A percentile compares a stretch with the other conserved stretches of the same genome.
Evolutionary conservation across 352 stramenopile genomes (phyloP).

Genomic region (Albugo laibachii): DNA sequence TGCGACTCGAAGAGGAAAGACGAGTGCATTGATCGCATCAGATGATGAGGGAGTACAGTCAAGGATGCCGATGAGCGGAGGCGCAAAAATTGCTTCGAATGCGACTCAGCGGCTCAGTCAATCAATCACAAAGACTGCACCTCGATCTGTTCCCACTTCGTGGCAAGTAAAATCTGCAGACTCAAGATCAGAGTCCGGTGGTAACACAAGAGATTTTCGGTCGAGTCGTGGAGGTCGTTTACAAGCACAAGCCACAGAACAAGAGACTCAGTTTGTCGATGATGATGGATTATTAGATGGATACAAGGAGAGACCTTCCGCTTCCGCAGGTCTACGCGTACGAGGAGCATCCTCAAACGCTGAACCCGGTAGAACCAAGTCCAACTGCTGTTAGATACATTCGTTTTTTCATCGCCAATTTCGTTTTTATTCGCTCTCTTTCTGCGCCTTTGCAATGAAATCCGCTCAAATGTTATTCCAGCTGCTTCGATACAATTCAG

Average conservation of each 20-base stretch:
- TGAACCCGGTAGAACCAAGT: slow-evolving; percentile 32
- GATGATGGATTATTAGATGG: slow-evolving; percentile 15
- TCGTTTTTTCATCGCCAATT: neutral
- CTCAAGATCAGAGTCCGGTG: slow-evolving; percentile 5
- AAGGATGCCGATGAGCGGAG: slow-evolving; percentile 2
- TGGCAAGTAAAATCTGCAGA: neutral
- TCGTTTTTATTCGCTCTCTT: neutral
- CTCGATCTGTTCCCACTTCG: neutral
- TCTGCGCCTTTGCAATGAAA: neutral
- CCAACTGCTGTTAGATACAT: slow-evolving; percentile 21
- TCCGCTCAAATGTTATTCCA: neutral
- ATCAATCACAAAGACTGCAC: slow-evolving; percentile 9
- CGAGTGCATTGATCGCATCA: slow-evolving; percentile 55
- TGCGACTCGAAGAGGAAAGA: slow-evolving; percentile 25
- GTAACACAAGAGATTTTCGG: neutral
- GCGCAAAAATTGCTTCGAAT: neutral
- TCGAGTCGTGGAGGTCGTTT: slow-evolving; percentile 14
- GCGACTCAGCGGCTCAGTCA: neutral
- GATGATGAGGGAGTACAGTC: slow-evolving; percentile 26
- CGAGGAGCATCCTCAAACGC: slow-evolving; percentile 20
- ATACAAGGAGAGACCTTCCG: slow-evolving; percentile 6
- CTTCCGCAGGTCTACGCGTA: slow-evolving; percentile 21
- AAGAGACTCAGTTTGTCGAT: slow-evolving; percentile 40
- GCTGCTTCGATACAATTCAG: too few species aligned
- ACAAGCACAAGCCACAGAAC: slow-evolving; percentile 16